Conservation (phyloP, 2,329 filamentous ascomycete genomes). For the Curvularia sp. region DNA sequence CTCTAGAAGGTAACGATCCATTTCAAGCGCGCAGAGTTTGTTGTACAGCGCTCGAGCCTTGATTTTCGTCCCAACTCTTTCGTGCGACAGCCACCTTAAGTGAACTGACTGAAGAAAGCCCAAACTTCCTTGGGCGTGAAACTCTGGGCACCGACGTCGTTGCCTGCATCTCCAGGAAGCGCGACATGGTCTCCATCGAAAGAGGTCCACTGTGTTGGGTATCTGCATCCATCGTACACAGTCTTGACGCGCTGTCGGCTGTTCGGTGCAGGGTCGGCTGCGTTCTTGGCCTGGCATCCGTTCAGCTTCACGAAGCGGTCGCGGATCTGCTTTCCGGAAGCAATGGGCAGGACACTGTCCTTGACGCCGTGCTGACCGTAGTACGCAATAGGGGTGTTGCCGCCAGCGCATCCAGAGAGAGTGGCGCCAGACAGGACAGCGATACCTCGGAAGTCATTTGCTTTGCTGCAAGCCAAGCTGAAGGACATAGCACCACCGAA, state of each 20-base stretch:
- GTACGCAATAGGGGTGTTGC: constrained; percentile 51
- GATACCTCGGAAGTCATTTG: constrained; percentile 51
- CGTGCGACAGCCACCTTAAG: background rate
- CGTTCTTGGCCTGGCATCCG: constrained; percentile 38
- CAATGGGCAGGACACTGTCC: constrained; percentile 50
- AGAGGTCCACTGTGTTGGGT: constrained; percentile 46
- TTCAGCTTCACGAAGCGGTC: constrained; percentile 52
- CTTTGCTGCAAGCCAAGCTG: constrained; percentile 53
- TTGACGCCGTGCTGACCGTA: constrained; percentile 51
- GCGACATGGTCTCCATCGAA: constrained; percentile 30
- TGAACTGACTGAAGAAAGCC: constrained; percentile 45
- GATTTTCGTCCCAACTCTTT: background rate
- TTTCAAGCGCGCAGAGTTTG: background rate
- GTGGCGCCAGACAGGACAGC: constrained; percentile 34
- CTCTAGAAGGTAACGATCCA: background rate
- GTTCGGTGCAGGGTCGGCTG: constrained; percentile 26
- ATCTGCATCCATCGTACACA: constrained; percentile 40
- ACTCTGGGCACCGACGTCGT: constrained; percentile 18
- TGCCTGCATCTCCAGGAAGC: constrained; percentile 26
- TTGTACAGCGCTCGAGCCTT: too few species aligned
- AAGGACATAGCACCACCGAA: constrained; percentile 56
- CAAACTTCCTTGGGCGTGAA: constrained; percentile 40
- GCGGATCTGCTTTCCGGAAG: constrained; percentile 46
- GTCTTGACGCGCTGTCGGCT: constrained; percentile 25
- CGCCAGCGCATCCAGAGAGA: constrained; percentile 39